Conservation (phyloP, 1,284 basidiomycete genomes). For the Leccinum solheimii region DNA sequence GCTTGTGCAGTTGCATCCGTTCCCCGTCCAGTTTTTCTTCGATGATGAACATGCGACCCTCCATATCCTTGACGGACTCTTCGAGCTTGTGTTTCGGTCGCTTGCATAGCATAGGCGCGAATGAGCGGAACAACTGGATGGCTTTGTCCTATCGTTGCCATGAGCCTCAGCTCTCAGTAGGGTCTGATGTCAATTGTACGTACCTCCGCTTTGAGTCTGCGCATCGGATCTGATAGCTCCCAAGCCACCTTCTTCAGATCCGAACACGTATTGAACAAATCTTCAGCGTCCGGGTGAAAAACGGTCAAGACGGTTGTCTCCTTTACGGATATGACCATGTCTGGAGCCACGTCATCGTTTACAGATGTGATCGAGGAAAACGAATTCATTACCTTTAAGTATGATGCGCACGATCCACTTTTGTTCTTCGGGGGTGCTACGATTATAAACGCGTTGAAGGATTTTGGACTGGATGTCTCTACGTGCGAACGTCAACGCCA, state of each 20-base stretch:
- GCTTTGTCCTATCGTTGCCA: conserved; percentile 63
- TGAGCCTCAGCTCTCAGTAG: not conserved
- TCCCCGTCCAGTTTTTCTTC: conserved; percentile 98
- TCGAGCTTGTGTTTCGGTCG: conserved; percentile 78
- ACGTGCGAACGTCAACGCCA: conserved; percentile 1
- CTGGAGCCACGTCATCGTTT: conserved; percentile 37
- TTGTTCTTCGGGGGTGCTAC: conserved; percentile 80
- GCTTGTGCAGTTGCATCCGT: conserved; percentile 90
- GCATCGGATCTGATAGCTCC: conserved; percentile 68
- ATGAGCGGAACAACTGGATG: conserved; percentile 78
- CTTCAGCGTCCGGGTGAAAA: conserved; percentile 89
- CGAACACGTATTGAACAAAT: conserved; percentile 91
- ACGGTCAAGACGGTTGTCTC: conserved; percentile 86
- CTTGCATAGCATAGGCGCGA: conserved; percentile 92
- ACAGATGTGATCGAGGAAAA: not conserved
- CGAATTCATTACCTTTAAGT: conserved; percentile 67
- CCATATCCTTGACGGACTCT: conserved; percentile 82
- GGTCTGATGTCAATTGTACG: conserved; percentile 25
- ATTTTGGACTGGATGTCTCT: conserved; percentile 77
- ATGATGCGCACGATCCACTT: conserved; percentile 91
- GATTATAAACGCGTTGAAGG: conserved; percentile 74
- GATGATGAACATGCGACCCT: conserved; percentile 73
- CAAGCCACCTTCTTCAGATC: conserved; percentile 91
- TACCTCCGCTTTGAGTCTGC: conserved; percentile 64
- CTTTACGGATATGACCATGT: conserved; percentile 78